Evolutionary conservation across 2,329 filamentous ascomycete genomes (phyloP), one percentile per base, ranked within the genome.

Genomic region (Aspergillus flavus): DNA sequence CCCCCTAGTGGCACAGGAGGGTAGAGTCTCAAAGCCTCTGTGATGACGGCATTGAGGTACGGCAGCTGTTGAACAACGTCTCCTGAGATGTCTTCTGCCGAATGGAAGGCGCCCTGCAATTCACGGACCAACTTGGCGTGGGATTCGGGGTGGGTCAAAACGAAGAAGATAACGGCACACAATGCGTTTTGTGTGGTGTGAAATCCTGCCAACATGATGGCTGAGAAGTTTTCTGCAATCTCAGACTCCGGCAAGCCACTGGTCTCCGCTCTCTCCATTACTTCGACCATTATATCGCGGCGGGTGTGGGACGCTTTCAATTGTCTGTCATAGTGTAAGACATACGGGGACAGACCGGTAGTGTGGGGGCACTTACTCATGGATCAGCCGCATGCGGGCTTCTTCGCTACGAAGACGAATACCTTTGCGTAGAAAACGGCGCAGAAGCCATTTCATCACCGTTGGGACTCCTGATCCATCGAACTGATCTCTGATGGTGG

Each of bases 11-110:
- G 72, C 4, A 72, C 68, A 14, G 76, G 75, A 6, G 75, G 71
- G 56, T 74, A 75, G 36, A 76, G 61, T 4, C 75, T 68, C 48
- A 77, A 61, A 1, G 72, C 63, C 62, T 78, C 76, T 1, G 72
- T 71, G 46, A 76, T 69, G 10, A 72, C 68, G 6, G 73, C 72
- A 30, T 73, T 73, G 10, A 76, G 64, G 58, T 75, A 76, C 0
- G 68, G 68, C 2, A 75, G 66, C 39, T 65, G 61, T 30, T 64
- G 61, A 2, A 66, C 64, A 1, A 66, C 62, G 3, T 70, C 66
- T 7, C 68, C 57, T 10, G 65, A 64, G 10, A 71, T 63, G 34
- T 71, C 69, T 3, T 70, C 68, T 0, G 64, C 57, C 3, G 68
- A 66, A 0, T 59, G 32, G 45, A 71, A 72, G 0, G 58, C 59